These are phyloP conservation scores for Cadophora sp. DNA, from an alignment of 2,329 filamentous ascomycete genomes.

Conservation along the genomic window DNA sequence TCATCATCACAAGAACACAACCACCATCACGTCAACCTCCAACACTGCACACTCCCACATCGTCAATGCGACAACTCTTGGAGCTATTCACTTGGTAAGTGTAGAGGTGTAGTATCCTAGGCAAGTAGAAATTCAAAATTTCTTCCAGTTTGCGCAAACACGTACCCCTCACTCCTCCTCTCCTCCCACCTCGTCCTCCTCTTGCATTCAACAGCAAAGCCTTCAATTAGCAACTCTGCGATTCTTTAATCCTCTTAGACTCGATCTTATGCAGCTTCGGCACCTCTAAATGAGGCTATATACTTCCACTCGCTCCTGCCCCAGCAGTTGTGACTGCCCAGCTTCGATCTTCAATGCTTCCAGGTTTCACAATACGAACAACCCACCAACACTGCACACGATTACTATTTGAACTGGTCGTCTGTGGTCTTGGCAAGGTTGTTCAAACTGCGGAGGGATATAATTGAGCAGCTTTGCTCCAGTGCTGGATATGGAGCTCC, in stretches of 20 bases:
- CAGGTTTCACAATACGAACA: neutral
- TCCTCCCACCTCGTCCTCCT: neutral
- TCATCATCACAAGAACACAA: neutral
- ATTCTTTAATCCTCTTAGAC: neutral
- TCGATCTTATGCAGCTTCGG: neutral
- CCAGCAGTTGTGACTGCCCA: neutral
- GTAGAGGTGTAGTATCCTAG: neutral
- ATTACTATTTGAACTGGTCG: too few species aligned
- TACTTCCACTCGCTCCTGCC: neutral
- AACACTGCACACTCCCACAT: neutral
- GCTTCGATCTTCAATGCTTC: neutral
- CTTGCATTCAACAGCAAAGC: neutral
- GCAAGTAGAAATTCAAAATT: neutral
- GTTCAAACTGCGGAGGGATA: too few species aligned
- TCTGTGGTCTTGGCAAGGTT: too few species aligned
- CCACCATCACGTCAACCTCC: neutral
- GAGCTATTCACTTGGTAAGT: neutral
- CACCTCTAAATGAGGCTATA: neutral
- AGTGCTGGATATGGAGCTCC: neutral
- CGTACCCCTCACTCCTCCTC: neutral
- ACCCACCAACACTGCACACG: neutral
- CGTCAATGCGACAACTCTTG: neutral
- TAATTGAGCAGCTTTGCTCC: neutral
- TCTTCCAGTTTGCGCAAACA: neutral
- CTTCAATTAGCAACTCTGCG: neutral